phyloP scores from a whole-genome alignment of 2,329 filamentous ascomycete genomes.

The Exophiala dermatitidis region DNA sequence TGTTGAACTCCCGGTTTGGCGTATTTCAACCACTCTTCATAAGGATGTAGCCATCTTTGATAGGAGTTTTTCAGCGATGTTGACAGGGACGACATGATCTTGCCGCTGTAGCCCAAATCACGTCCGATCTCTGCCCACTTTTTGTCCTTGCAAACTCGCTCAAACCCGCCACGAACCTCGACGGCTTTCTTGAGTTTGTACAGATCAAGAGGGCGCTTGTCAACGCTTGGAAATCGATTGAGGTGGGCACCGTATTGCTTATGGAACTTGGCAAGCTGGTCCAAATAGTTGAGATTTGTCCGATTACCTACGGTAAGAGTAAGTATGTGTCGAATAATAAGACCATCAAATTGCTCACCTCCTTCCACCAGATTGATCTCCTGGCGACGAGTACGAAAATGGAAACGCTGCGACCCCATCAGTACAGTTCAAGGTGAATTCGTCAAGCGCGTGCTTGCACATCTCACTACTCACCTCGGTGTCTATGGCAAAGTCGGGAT shows the following conservation, averaged over 20 bases:
- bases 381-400: slow-evolving; percentile 92
- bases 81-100: slow-evolving; percentile 98
- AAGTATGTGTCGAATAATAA: background rate
- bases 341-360: slow-evolving; percentile 53
- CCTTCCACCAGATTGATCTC: slow-evolving; percentile 97
- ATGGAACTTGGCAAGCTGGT: slow-evolving; percentile 92
- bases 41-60: slow-evolving; percentile 91
- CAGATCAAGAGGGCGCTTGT: slow-evolving; percentile 92
- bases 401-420: slow-evolving; percentile 63
- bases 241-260: slow-evolving; percentile 92
- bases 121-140: slow-evolving; percentile 99
- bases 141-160: slow-evolving; percentile 91
- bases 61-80: slow-evolving; percentile 98
- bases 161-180: slow-evolving; percentile 87
- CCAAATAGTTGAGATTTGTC: slow-evolving; percentile 90
- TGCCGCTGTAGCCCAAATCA: slow-evolving; percentile 94
- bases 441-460: background rate
- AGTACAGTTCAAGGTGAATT: background rate
- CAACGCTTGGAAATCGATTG: slow-evolving; percentile 89
- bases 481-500: slow-evolving; percentile 90
- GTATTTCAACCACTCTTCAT: slow-evolving; percentile 85
- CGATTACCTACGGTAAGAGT: slow-evolving; percentile 63
- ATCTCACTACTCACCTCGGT: slow-evolving; percentile 64
- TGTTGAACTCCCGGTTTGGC: slow-evolving; percentile 96
- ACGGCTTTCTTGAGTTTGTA: slow-evolving; percentile 97